A percentile compares a stretch with the other conserved stretches of the same genome.
Conservation (phyloP, 805 yeast genomes). For the Saturnispora bothae region DNA sequence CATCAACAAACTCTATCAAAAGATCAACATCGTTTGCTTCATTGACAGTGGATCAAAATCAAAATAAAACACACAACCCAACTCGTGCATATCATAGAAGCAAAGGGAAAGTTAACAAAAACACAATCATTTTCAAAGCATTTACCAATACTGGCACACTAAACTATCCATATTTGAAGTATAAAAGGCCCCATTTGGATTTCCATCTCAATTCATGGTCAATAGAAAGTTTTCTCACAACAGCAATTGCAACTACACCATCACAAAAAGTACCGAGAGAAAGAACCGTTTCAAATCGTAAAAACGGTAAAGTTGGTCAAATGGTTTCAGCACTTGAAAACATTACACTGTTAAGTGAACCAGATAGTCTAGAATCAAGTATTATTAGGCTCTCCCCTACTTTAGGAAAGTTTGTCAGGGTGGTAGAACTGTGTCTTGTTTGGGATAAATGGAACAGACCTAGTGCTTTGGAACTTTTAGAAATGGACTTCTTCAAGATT, state of each 20-base stretch:
- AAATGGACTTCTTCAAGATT: constrained; percentile 4
- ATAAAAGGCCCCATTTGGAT: constrained; percentile 5
- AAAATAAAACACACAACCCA: not conserved
- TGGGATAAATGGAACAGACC: constrained; percentile 9
- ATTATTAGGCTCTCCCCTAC: too few species aligned
- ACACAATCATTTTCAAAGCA: constrained; percentile 5
- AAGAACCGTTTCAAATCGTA: not conserved
- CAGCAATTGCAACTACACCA: not conserved
- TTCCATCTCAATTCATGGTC: constrained; percentile 4
- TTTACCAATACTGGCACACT: constrained; percentile 4
- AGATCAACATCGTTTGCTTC: constrained; percentile 4
- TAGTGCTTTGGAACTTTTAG: constrained; percentile 4
- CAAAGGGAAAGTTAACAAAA: constrained; percentile 3
- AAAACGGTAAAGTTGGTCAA: constrained; percentile 4
- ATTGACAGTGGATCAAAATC: not conserved
- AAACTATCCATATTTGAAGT: constrained; percentile 6
- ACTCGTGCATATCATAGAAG: constrained; percentile 1
- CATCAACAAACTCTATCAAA: not conserved
- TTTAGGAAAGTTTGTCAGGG: not conserved
- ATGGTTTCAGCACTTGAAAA: constrained; percentile 6
- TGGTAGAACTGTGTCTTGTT: constrained; percentile 5
- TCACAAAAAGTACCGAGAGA: not conserved
- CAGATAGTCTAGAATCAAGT: too few species aligned
- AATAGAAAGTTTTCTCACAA: not conserved
- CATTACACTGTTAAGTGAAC: too few species aligned